Conservation (phyloP, 116 monocot species). For the Iris pallida region DNA sequence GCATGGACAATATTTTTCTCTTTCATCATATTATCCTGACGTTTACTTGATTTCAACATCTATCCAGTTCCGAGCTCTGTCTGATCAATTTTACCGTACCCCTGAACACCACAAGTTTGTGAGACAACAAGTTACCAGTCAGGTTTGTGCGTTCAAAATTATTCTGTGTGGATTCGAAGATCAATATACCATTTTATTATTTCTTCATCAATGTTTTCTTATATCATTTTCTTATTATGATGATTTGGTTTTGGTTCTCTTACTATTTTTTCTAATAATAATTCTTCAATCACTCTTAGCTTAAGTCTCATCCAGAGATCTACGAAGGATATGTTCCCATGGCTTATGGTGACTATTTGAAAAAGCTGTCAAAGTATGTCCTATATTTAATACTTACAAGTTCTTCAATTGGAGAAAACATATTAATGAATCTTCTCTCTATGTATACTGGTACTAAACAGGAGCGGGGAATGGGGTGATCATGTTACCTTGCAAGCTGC, state of each 20-base stretch:
- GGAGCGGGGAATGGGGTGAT: constrained; percentile 87
- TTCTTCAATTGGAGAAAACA: background rate
- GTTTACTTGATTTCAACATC: background rate
- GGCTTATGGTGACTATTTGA: constrained; percentile 73
- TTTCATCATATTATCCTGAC: constrained; percentile 3
- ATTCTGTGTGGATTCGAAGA: background rate
- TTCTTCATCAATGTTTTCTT: background rate
- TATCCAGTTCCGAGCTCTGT: constrained; percentile 61
- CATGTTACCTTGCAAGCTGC: constrained; percentile 94
- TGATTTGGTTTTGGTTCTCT: background rate
- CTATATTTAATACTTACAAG: background rate
- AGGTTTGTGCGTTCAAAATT: constrained; percentile 36
- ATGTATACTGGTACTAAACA: constrained; percentile 14
- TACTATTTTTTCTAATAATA: constrained; percentile 1
- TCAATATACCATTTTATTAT: background rate
- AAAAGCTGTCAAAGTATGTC: constrained; percentile 60
- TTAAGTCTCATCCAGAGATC: constrained; percentile 64
- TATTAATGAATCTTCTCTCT: constrained; percentile 2
- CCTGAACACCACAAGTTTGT: constrained; percentile 79
- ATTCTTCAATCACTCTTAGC: constrained; percentile 36
- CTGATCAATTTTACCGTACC: constrained; percentile 69
- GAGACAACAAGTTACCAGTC: constrained; percentile 55
- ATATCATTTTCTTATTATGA: background rate
- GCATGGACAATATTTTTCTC: background rate
- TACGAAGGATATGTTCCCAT: constrained; percentile 98